A percentile compares a stretch with the other conserved stretches of the same genome.
Evolutionary conservation across 345 rosid genomes (phyloP).

Genomic region (Carallia brachiata): DNA sequence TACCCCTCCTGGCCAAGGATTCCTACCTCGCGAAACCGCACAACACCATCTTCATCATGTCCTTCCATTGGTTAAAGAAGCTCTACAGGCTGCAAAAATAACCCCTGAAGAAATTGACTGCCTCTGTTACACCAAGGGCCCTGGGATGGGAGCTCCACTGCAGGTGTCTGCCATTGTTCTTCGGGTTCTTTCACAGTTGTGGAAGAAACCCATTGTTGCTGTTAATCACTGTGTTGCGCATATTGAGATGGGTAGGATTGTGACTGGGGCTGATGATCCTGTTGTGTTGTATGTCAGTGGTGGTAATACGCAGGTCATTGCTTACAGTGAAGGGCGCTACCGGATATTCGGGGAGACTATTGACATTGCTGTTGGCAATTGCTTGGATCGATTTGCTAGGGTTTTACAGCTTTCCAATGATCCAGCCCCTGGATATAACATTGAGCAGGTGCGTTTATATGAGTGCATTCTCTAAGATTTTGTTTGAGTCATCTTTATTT

Average conservation of each 20-base stretch:
- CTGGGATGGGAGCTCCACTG: conserved; percentile 94
- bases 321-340: conserved; percentile 92
- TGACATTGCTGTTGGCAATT: conserved; percentile 98
- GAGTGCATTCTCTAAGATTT: neutral
- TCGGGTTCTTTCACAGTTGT: conserved; percentile 75
- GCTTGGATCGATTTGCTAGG: conserved; percentile 93
- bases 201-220: conserved; percentile 85
- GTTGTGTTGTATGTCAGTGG: conserved; percentile 97
- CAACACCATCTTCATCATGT: conserved; percentile 84
- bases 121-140: conserved; percentile 91
- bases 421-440: conserved; percentile 99
- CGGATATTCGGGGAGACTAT: conserved; percentile 93
- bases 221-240: conserved; percentile 99
- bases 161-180: conserved; percentile 78
- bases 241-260: conserved; percentile 96
- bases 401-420: conserved; percentile 87
- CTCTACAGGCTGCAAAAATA: conserved; percentile 58
- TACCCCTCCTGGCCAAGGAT: conserved; percentile 96
- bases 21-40: conserved; percentile 92
- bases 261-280: conserved; percentile 90
- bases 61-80: conserved; percentile 75
- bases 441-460: conserved; percentile 66
- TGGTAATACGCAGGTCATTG: conserved; percentile 98
- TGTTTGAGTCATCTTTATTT: neutral
- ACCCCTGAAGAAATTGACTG: conserved; percentile 78